A percentile compares a stretch with the other conserved stretches of the same genome.
Evolutionary conservation across 805 yeast genomes (phyloP).

Genomic region (Ogataea paradorogensis): DNA sequence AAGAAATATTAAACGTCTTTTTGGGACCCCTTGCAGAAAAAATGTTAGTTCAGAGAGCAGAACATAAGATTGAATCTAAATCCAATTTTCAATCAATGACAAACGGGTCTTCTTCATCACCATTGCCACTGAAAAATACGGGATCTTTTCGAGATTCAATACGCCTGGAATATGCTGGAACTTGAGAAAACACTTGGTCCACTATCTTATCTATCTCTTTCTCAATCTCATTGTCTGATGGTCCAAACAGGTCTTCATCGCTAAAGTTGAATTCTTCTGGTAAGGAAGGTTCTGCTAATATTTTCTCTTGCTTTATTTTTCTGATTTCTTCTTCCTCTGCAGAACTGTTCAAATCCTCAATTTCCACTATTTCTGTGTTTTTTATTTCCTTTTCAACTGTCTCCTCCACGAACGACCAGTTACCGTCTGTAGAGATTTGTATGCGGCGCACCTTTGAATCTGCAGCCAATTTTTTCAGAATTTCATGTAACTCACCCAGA

Average conservation of each 20-base stretch:
- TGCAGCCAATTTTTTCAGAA: conserved; percentile 19
- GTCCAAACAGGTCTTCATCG: conserved; percentile 19
- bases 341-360: conserved; percentile 16
- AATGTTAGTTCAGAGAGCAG: not conserved
- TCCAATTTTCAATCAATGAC: conserved; percentile 26
- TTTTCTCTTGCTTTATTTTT: conserved; percentile 5
- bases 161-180: not conserved
- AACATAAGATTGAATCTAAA: not conserved
- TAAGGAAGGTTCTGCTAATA: not conserved
- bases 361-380: conserved; percentile 19
- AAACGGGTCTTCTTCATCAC: conserved; percentile 33
- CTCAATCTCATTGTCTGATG: conserved; percentile 9
- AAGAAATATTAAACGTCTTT: not conserved
- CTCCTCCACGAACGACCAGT: conserved; percentile 22
- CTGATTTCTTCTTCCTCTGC: conserved; percentile 16
- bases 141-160: conserved; percentile 11
- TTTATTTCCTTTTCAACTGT: conserved; percentile 3
- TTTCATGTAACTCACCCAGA: conserved; percentile 31
- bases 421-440: conserved; percentile 28
- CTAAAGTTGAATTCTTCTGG: conserved; percentile 5
- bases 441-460: conserved; percentile 21
- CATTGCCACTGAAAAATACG: conserved; percentile 31
- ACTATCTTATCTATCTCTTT: conserved; percentile 18
- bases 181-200: conserved; percentile 9
- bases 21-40: conserved; percentile 1